Evolutionary conservation across 305 asterid genomes (phyloP), one percentile per base, ranked within the genome.

Genomic region (Coffea humblotiana): DNA sequence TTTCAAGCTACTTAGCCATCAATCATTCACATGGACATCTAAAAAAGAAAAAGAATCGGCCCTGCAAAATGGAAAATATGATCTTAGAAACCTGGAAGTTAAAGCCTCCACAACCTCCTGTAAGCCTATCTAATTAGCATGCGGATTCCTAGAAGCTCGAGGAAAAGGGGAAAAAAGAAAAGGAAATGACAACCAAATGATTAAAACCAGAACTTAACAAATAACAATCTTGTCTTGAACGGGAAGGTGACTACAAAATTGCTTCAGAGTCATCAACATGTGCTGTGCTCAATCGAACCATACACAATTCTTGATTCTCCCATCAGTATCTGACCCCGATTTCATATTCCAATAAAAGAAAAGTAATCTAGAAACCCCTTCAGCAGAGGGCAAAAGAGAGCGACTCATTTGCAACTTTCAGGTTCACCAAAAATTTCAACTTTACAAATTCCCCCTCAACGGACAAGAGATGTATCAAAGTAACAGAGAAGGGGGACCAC

Each of bases 231-330:
- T 75, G 58, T 37, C 78, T 60, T 58, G 6, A 58, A 58, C 40
- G n/a, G 10, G 61, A 27, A 60, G 25, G 71, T 25, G 29, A 40
- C 60, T 37, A 64, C 81, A 78, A 79, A 79, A 73, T 25, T 65
- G 76, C 40, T 74, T 54, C 43, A 66, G 29, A 79, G 47, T 32
- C 67, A 29, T 72, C 32, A 37, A 18, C 72, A 61, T 10, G 58
- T 37, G 32, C 68, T 74, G 72, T 61, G 47, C 32, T 61, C 29
- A 52, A 45, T 76, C 25, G 54, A 40, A 15, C 78, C 63, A 49
- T 79, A 79, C 78, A 79, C 37, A 52, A 79, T 72, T 23, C 65
- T 72, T 32, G 29, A 47, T 19, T 45, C 70, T 71, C 48, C 71
- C 71, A 27, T 40, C 40, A 23, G 40, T 4, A 58, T 23, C 37